Evolutionary conservation across 2,329 filamentous ascomycete genomes (phyloP).

Genomic region (Domatiomyces catenatus): DNA sequence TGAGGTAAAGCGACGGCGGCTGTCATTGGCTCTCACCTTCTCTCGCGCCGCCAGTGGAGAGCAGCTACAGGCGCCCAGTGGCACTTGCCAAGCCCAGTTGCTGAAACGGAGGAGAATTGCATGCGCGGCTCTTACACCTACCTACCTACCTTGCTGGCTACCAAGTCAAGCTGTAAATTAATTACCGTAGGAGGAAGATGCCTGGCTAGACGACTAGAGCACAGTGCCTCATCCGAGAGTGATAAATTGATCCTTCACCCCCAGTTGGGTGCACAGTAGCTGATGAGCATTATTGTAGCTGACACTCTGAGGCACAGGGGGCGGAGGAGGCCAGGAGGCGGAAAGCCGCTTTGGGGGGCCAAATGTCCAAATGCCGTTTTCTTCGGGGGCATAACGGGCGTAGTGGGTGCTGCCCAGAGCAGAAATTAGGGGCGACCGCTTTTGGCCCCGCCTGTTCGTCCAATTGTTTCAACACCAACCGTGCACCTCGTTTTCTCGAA

Average conservation of each 20-base stretch:
- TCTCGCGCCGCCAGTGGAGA: neutral
- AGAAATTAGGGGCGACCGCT: neutral
- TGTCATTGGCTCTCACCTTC: neutral
- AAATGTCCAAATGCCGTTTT: neutral
- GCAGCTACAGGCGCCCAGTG: neutral
- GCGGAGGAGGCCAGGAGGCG: too few species aligned
- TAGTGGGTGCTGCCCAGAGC: neutral
- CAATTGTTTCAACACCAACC: neutral
- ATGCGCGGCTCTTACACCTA: too few species aligned
- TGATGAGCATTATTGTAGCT: too few species aligned
- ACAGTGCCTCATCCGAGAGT: too few species aligned
- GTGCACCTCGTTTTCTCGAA: neutral
- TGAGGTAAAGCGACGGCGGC: neutral
- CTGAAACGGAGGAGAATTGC: neutral
- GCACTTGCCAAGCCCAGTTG: neutral
- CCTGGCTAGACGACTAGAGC: too few species aligned
- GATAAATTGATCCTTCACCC: too few species aligned
- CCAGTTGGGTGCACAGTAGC: too few species aligned
- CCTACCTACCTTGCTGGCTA: too few species aligned
- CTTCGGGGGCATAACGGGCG: neutral
- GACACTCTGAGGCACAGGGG: neutral
- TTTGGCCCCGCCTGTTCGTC: neutral
- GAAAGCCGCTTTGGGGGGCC: neutral
- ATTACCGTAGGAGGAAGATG: too few species aligned
- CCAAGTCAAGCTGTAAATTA: too few species aligned